Conservation (phyloP, 2,329 filamentous ascomycete genomes). For the Leptographium lundbergii region DNA sequence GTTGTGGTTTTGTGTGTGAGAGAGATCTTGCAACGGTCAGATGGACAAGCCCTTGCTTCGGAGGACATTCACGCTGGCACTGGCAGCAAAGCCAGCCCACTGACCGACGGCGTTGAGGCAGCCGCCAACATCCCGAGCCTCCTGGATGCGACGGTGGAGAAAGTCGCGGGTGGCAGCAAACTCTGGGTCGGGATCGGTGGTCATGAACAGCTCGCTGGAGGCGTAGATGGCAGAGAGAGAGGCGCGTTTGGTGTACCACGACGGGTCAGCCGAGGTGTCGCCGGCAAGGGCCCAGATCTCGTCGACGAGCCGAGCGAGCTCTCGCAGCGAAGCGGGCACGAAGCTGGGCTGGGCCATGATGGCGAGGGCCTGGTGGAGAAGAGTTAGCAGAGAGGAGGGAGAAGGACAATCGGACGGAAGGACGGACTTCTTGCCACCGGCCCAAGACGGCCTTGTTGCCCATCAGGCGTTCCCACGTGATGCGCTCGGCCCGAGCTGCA, state of each 20-base stretch:
- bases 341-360: conserved; percentile 79
- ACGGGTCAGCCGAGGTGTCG: conserved; percentile 67
- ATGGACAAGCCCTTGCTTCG: conserved; percentile 80
- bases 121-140: conserved; percentile 50
- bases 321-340: conserved; percentile 60
- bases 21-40: conserved; percentile 21
- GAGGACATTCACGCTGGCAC: conserved; percentile 66
- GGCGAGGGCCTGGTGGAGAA: conserved; percentile 55
- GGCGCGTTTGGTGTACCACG: conserved; percentile 66
- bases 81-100: conserved; percentile 73
- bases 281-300: conserved; percentile 85
- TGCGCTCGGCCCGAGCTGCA: conserved; percentile 50
- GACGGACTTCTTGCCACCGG: conserved; percentile 55
- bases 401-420: background rate
- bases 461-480: conserved; percentile 66
- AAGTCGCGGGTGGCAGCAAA: conserved; percentile 71
- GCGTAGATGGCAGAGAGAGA: conserved; percentile 49
- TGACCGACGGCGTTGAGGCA: conserved; percentile 52
- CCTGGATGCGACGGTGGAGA: conserved; percentile 60
- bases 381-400: background rate
- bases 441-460: conserved; percentile 61
- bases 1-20: background rate
- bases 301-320: conserved; percentile 73
- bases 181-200: conserved; percentile 57
- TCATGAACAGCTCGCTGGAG: conserved; percentile 84